These are phyloP conservation scores for Citrus cavaleriei DNA, from an alignment of 345 rosid species.

Conservation along the genomic window DNA sequence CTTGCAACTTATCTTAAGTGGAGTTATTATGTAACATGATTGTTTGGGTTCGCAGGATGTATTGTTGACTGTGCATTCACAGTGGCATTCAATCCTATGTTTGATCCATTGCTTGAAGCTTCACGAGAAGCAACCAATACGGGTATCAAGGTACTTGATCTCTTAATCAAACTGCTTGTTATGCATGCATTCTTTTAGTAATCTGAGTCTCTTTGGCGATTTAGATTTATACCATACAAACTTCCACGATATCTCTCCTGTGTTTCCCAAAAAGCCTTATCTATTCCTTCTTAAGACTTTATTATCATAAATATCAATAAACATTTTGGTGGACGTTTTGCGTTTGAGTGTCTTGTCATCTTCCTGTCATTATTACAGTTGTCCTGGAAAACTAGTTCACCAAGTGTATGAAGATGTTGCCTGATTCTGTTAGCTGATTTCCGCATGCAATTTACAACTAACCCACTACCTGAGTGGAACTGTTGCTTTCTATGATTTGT, in stretches of 20 bases:
- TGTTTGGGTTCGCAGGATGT: slow-evolving; percentile 51
- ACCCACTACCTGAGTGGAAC: accelerated
- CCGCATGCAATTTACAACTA: neutral
- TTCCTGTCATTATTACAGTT: neutral
- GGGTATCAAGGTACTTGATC: slow-evolving; percentile 76
- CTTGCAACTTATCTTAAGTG: neutral
- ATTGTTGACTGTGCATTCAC: slow-evolving; percentile 95
- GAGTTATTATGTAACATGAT: slow-evolving; percentile 11
- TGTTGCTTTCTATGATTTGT: neutral
- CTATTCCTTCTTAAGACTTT: neutral
- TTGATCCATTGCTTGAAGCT: slow-evolving; percentile 86
- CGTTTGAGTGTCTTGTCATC: neutral
- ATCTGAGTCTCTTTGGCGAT: neutral
- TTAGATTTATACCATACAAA: neutral
- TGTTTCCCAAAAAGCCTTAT: neutral
- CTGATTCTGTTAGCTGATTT: neutral
- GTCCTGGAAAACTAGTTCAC: neutral
- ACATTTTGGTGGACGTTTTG: neutral
- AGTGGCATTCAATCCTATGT: slow-evolving; percentile 98
- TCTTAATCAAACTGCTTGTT: neutral
- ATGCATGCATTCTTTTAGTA: neutral
- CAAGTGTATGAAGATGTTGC: neutral
- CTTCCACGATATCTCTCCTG: neutral
- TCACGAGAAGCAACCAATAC: slow-evolving; percentile 93
- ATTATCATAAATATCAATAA: neutral